Percentiles rank a stretch among this genome's conserved stretches.
Conservation (phyloP, 768 basidiomycete species). For the Thelephora aurantiotincta region DNA sequence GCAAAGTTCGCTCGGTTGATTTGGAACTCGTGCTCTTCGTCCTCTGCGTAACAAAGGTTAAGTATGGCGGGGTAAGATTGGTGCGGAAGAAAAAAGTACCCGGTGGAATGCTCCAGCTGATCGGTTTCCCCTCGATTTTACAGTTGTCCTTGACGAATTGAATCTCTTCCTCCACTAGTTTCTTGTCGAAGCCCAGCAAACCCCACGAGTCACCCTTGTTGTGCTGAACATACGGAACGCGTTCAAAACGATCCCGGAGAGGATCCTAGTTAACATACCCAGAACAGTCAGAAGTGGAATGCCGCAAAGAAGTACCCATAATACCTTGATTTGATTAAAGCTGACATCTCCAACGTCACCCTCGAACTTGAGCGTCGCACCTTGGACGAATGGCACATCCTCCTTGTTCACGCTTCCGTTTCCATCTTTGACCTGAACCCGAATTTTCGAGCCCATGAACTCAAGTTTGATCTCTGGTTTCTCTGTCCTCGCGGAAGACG, state of each 20-base stretch:
- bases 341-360: constrained; percentile 42
- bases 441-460: constrained; percentile 58
- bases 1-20: constrained; percentile 60
- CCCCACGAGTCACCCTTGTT: constrained; percentile 30
- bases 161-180: constrained; percentile 59
- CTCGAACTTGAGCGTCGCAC: constrained; percentile 32
- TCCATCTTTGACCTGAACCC: constrained; percentile 45
- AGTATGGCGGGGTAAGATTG: constrained; percentile 1
- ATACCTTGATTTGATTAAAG: constrained; percentile 47
- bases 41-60: constrained; percentile 32
- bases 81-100: constrained; percentile 27
- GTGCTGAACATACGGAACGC: constrained; percentile 33
- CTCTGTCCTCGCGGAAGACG: constrained; percentile 12
- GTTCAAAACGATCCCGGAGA: constrained; percentile 31
- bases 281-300: constrained; percentile 2
- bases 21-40: constrained; percentile 58
- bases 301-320: not conserved
- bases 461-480: constrained; percentile 56
- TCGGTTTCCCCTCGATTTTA: constrained; percentile 47
- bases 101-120: constrained; percentile 48
- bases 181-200: constrained; percentile 44
- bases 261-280: constrained; percentile 19
- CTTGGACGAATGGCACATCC: constrained; percentile 28
- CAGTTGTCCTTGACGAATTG: constrained; percentile 52
- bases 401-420: constrained; percentile 26